Base-by-base conservation (phyloP, 768 basidiomycete genomes). In the Calocybe gangraenosa region DNA sequence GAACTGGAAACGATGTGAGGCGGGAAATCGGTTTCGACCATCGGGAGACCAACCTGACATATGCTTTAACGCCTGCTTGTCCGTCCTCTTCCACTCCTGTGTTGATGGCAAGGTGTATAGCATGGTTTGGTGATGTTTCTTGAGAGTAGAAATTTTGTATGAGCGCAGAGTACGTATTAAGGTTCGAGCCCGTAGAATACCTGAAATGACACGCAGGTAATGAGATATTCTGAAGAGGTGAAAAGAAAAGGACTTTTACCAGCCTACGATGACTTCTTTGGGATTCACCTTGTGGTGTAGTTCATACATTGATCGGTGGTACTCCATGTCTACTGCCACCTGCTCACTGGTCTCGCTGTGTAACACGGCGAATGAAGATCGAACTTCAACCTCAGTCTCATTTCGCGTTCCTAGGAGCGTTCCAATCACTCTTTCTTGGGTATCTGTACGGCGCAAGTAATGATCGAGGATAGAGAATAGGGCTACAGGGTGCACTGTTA, bases 81-180 rank as follows among this genome's bases (percentile, higher is more conserved):
- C 73, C 65, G 15, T 70, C 74, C 46, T 74, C 75, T 50, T 84
- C 82, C 3, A 82, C 72, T 15, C 89, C 87, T 7, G 93, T 94
- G 66, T 95, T 90, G 30, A 98, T 71, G 3, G 92, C 84, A 44
- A 98, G 74, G 63, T 97, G 93, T 38, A 98, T 80, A 2, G 95
- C 92, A 23, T 84, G 90, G 62, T 87, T 81, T 2, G 92, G 89
- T 0, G 81, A 73, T 4, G 91, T 92, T 66, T 97, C 92, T 75
- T 89, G 84, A 32, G 89, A 82, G 66, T 96, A 98, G 70, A 96
- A 96, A 67, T 94, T 92, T 75, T 97, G 95, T 60, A 98, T 94
- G 54, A 98, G 78, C 9, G 95, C 92, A 20, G 94, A 94, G 69
- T 28, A 28, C 11, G 11, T 28, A 28, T 28, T 28, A 11, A 28